These are phyloP conservation scores for Penicillium parvum DNA, from an alignment of 495 filamentous ascomycete species.

Conservation along the genomic window DNA sequence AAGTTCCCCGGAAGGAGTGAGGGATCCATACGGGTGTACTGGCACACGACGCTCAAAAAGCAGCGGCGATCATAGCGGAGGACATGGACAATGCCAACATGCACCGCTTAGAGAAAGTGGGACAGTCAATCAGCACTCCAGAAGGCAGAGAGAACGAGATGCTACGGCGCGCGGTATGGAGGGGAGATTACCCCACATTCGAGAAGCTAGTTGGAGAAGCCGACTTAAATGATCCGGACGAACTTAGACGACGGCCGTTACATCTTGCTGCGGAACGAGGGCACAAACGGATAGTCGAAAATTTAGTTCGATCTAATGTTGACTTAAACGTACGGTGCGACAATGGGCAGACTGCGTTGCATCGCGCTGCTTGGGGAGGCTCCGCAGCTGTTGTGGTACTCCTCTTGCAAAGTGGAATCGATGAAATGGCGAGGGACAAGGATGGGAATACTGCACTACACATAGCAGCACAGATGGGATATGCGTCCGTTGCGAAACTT, in stretches of 20 bases:
- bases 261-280: slow-evolving; percentile 8
- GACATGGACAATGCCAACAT: too few relatives aligned
- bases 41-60: too few relatives aligned
- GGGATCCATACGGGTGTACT: too few relatives aligned
- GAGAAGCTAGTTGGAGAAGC: too few relatives aligned
- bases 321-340: neutral
- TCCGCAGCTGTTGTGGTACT: neutral
- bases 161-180: too few relatives aligned
- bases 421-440: neutral
- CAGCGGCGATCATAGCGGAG: too few relatives aligned
- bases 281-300: neutral
- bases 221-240: too few relatives aligned
- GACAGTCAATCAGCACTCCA: too few relatives aligned
- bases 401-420: neutral
- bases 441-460: slow-evolving; percentile 6
- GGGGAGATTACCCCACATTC: too few relatives aligned
- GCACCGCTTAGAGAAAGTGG: too few relatives aligned
- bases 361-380: slow-evolving; percentile 3
- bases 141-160: too few relatives aligned
- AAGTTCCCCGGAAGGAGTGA: too few relatives aligned
- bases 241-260: neutral
- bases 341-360: slow-evolving; percentile 3
- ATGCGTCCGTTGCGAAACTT: neutral
- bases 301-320: neutral
- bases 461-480: slow-evolving; percentile 1